Base-by-base conservation (phyloP, 1,284 basidiomycete genomes). In the Stereum hirsutum region DNA sequence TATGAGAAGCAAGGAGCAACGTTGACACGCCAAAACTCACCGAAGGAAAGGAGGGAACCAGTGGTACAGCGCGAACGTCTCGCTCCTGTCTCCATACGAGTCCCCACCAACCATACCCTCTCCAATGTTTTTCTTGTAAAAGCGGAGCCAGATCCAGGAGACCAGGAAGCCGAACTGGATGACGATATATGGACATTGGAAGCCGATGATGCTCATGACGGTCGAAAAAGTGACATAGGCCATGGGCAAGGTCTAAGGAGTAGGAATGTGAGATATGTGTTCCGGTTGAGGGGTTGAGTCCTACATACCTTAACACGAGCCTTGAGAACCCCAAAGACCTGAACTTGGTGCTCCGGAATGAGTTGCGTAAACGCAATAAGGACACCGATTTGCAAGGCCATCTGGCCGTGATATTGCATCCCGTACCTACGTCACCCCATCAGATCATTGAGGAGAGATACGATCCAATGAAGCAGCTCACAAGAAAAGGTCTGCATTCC, bases 81-180 rank as follows among this genome's bases (percentile, higher is more conserved):
- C 96, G 63, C 87, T 92, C 45, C 92, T 69, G 59, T 99, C 95
- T 15, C 95, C 95, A 59, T 88, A 88, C 3, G 74, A 72, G 14
- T 70, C 75, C 11, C 65, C 65, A 14, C 82, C 80, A 39, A 69
- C 74, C 33, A 77, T 57, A 1, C 72, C 59, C 41, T 89, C 85
- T 25, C 61, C 64, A 2, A 65, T 57, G 50, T 83, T 87, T 58
- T 86, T 81, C 67, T 97, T 96, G 74, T 96, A 93, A 72, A 99
- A 99, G 27, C 95, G 81, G 28, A 99, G 74, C 65, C 97, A 99
- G 42, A 90, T 73, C 86, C 92, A 99, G 21, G 88, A 78, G 6
- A 94, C 84, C 48, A 98, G 86, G 91, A 96, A 99, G 14, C 93
- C 95, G 59, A 97, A 98, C 59, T 98, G 95, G 52, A 99, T 94